Base-by-base conservation (phyloP, 2,329 filamentous ascomycete species). In the Cordyceps tenuipes region DNA sequence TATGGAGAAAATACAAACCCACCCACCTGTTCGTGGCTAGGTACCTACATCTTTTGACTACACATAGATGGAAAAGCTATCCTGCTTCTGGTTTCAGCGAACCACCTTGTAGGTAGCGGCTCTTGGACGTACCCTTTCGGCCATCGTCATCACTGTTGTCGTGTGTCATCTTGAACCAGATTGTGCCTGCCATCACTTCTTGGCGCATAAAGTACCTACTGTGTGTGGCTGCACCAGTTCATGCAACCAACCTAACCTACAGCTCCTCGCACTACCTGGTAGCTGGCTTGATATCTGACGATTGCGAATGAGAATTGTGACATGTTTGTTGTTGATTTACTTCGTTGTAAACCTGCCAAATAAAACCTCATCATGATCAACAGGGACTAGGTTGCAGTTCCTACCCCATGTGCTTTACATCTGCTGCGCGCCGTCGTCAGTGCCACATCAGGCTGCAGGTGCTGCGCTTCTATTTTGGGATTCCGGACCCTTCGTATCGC, bases 161-260 rank as follows among this genome's bases (percentile, higher is more conserved):
- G 29, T 31, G 8, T 19, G 31, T 48, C 56, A 43, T 51, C 47
- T 34, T 23, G n/a, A 5, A 31, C 29, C 54, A 57, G 34, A 44
- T 52, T 48, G 49, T 41, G 57, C 39, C 41, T 53, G 41, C 48
- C 56, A 52, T 59, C 57, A 26, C 36, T 59, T 39, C 50, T 59
- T 59, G 57, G 57, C 57, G 57, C 55, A 31, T 51, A 23, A 29
- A 31, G n/a, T 51, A 15, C 13, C n/a, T 26, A 36, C 34, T 36
- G 34, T 36, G 34, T 36, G 34, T 36, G 34, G 2, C 34, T 36
- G 34, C 34, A 36, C 34, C 34, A 36, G 34, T 36, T 36, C 34
- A 36, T 36, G 19, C 29, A 36, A 51, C 49, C n/a, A n/a, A 43
- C 36, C 23, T 23, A 23, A 41, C 10, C 23, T 23, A 41, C 39